Evolutionary conservation across 2,329 filamentous ascomycete species (phyloP).

Genomic region (Hypomyces perniciosus): DNA sequence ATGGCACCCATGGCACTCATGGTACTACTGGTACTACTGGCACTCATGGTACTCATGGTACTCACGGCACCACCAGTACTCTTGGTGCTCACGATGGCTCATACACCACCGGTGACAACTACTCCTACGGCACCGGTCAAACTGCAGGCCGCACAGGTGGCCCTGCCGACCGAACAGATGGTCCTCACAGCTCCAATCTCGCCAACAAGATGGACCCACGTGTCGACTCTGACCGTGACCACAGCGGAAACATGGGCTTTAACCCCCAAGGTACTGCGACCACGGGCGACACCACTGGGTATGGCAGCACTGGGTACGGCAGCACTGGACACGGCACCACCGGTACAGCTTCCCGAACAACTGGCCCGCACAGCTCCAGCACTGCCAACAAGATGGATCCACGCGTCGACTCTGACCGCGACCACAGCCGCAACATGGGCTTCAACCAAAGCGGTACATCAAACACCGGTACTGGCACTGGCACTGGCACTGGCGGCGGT

Average conservation of each 20-base stretch:
- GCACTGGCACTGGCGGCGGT: conserved; percentile 14
- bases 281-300: neutral
- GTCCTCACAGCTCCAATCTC: conserved; percentile 42
- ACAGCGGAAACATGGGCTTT: conserved; percentile 28
- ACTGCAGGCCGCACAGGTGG: conserved; percentile 12
- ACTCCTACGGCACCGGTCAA: conserved; percentile 15
- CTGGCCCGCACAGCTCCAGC: conserved; percentile 41
- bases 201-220: conserved; percentile 49
- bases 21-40: conserved; percentile 19
- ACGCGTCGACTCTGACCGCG: conserved; percentile 48
- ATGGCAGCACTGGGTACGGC: too few relatives aligned
- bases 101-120: conserved; percentile 41
- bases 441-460: conserved; percentile 11
- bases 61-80: conserved; percentile 2
- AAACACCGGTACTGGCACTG: conserved; percentile 14
- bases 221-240: conserved; percentile 48
- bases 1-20: too few relatives aligned
- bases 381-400: conserved; percentile 47
- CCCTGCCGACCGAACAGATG: conserved; percentile 28
- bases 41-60: conserved; percentile 14
- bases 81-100: conserved; percentile 18
- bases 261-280: conserved; percentile 26
- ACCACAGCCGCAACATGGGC: conserved; percentile 27
- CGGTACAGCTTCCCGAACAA: conserved; percentile 18
- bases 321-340: conserved; percentile 3